Evolutionary conservation across 768 basidiomycete genomes (phyloP), one percentile per base, ranked within the genome.

Genomic region (Suillus alpinus): DNA sequence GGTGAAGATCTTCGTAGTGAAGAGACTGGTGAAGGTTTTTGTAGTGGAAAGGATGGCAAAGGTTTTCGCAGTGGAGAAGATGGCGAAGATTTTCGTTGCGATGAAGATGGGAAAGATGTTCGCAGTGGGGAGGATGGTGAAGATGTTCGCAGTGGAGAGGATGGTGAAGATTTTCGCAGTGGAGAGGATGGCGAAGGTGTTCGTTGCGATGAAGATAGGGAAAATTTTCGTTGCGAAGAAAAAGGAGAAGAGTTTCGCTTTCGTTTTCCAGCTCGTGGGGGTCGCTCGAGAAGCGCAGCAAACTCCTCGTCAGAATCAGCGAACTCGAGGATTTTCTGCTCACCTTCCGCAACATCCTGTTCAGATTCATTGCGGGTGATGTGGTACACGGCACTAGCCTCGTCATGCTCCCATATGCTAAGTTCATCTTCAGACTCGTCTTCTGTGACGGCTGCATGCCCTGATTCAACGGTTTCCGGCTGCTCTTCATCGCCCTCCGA

Each of bases 391-490:
- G 70, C 69, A 49, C 73, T 79, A 13, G 78, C 75, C 63, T 81
- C 80, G 58, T 80, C 77, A 41, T 69, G 66, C 29, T 76, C 69
- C 78, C 80, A 81, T 47, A 67, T 62, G 10, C 67, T 77, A 8
- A 82, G 73, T 65, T 84, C 83, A 59, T 84, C 83, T 20, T 82
- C 83, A n/a, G 81, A 79, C 29, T 75, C 74, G 29, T 69, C 65
- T 8, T 77, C 23, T 36, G 29, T 47, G 16, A 14, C 52, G 31
- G 50, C 47, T 46, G 58, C 60, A 20, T 55, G 56, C 2, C 57
- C 59, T n/a, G 18, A 2, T 37, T 50, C 49, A 50, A 26, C 46
- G 10, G 47, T 14, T 12, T 62, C 64, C n/a, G 58, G 57, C 31
- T 66, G 61, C 40, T 47, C 61, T 32, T 63, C 52, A 55, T 16